Conservation (phyloP, 1,139 yeast species). For the Nakaseomyces nivariensis region DNA sequence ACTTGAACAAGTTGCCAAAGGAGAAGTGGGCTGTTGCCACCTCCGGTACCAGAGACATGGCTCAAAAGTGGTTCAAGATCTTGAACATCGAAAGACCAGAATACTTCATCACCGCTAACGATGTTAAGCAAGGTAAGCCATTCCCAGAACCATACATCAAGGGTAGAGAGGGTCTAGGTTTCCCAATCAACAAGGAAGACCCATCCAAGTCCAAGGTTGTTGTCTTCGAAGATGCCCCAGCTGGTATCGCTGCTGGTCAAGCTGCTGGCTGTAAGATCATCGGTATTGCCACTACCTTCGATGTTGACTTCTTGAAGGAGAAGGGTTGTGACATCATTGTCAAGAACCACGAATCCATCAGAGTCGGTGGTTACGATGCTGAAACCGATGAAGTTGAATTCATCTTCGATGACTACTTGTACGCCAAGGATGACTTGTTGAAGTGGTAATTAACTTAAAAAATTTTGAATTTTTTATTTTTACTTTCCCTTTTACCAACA, state of each 20-base stretch:
- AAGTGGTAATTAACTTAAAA: constrained; percentile 23
- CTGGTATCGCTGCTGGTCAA: constrained; percentile 74
- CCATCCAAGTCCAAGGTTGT: constrained; percentile 40
- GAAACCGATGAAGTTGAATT: constrained; percentile 32
- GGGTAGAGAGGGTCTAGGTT: constrained; percentile 54
- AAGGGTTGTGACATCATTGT: constrained; percentile 80
- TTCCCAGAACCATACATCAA: constrained; percentile 72
- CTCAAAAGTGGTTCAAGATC: constrained; percentile 68
- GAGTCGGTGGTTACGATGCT: constrained; percentile 33
- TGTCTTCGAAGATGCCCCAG: constrained; percentile 34
- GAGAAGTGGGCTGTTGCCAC: constrained; percentile 79
- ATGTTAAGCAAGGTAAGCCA: constrained; percentile 73
- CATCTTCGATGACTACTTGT: constrained; percentile 31
- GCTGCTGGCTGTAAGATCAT: constrained; percentile 77
- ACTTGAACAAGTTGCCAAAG: constrained; percentile 31
- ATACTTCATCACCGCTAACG: constrained; percentile 72
- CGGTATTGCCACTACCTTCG: constrained; percentile 78
- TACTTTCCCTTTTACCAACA: background rate
- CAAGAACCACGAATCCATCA: constrained; percentile 51
- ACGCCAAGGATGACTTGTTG: constrained; percentile 32
- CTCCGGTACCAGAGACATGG: constrained; percentile 70
- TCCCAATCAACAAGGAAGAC: constrained; percentile 34
- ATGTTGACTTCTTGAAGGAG: constrained; percentile 55
- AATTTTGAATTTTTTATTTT: background rate
- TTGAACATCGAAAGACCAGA: constrained; percentile 56